Conservation (phyloP, 305 asterid genomes). For the Coffea humblotiana region DNA sequence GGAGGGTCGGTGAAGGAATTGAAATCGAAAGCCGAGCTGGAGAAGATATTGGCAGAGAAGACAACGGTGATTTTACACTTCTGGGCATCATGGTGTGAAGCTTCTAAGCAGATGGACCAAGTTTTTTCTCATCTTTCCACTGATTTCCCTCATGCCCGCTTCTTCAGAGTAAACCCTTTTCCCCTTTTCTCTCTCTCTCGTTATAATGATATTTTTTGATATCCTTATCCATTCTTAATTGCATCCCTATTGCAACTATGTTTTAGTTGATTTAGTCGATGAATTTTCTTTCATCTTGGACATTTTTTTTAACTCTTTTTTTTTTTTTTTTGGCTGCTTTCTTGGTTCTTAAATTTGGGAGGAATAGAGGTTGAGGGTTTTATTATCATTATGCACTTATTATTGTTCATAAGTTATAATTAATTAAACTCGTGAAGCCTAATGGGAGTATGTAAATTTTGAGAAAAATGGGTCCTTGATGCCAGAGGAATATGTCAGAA, state of each 20-base stretch:
- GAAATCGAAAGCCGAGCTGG: constrained; percentile 76
- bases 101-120: constrained; percentile 99
- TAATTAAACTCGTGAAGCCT: background rate
- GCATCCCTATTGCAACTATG: background rate
- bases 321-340: background rate
- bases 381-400: background rate
- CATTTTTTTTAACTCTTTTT: background rate
- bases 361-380: no score
- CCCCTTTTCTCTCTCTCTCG: background rate
- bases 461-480: background rate
- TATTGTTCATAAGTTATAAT: background rate
- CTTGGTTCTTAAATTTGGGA: background rate
- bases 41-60: constrained; percentile 43
- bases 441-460: background rate
- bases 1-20: constrained; percentile 84
- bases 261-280: background rate
- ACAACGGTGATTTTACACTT: constrained; percentile 70
- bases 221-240: background rate
- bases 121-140: constrained; percentile 90
- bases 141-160: constrained; percentile 91
- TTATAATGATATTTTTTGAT: background rate
- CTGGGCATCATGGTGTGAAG: constrained; percentile 99
- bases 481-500: background rate
- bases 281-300: background rate
- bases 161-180: constrained; percentile 57